Evolutionary conservation across 2,329 filamentous ascomycete genomes (phyloP).

Genomic region (Cephalotrichum gorgonifer): DNA sequence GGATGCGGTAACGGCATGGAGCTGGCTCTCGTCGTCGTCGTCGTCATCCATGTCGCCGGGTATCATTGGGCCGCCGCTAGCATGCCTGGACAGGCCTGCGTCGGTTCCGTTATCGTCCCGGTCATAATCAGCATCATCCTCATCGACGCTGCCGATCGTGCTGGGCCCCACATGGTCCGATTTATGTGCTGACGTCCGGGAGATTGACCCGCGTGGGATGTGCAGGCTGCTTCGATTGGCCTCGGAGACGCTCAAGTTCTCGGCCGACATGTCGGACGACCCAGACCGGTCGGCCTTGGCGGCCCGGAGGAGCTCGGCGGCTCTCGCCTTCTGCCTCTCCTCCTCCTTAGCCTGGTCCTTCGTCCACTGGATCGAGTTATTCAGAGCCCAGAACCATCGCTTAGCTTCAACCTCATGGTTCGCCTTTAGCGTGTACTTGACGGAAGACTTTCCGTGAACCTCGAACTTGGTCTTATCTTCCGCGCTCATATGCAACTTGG

Average conservation of each 20-base stretch:
- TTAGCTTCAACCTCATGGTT: slow-evolving; percentile 98
- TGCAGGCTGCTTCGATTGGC: slow-evolving; percentile 32
- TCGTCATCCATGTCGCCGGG: slow-evolving; percentile 40
- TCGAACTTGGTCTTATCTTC: slow-evolving; percentile 98
- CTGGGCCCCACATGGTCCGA: slow-evolving; percentile 24
- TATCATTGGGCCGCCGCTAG: slow-evolving; percentile 21
- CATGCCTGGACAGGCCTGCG: slow-evolving; percentile 26
- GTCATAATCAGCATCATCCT: slow-evolving; percentile 44
- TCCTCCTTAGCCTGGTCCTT: slow-evolving; percentile 96
- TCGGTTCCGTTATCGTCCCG: slow-evolving; percentile 36
- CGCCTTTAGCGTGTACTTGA: slow-evolving; percentile 95
- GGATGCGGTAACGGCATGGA: slow-evolving; percentile 60
- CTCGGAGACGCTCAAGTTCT: slow-evolving; percentile 41
- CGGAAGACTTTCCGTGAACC: slow-evolving; percentile 94
- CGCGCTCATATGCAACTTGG: slow-evolving; percentile 86
- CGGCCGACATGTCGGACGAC: slow-evolving; percentile 36
- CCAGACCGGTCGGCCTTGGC: slow-evolving; percentile 67
- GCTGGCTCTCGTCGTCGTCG: slow-evolving; percentile 66
- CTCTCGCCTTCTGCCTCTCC: slow-evolving; percentile 62
- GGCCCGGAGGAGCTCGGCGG: slow-evolving; percentile 65
- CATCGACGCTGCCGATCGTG: slow-evolving; percentile 37
- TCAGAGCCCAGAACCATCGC: slow-evolving; percentile 97
- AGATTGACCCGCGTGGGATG: slow-evolving; percentile 19
- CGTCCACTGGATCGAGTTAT: slow-evolving; percentile 97
- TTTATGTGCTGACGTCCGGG: slow-evolving; percentile 4